Evolutionary conservation across 2,329 filamentous ascomycete species (phyloP).

Genomic region (Aotearoamyces nothofagi): DNA sequence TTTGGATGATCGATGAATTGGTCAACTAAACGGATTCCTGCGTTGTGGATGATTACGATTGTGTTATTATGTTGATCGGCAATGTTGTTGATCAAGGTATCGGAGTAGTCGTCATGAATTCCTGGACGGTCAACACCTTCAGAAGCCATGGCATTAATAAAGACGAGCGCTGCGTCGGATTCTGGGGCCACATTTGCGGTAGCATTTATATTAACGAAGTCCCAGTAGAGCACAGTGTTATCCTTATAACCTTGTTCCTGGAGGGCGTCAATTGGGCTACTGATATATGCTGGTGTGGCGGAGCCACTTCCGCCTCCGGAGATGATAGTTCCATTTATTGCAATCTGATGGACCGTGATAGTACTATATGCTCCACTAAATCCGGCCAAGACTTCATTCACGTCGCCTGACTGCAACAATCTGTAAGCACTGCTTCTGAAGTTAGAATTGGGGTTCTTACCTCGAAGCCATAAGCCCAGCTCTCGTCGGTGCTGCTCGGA

Average conservation of each 20-base stretch:
- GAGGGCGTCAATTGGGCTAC: slow-evolving; percentile 39
- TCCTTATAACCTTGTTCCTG: slow-evolving; percentile 35
- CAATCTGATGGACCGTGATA: slow-evolving; percentile 17
- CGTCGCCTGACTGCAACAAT: not conserved
- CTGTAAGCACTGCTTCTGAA: no score
- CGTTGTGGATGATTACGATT: slow-evolving; percentile 48
- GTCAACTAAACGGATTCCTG: slow-evolving; percentile 42
- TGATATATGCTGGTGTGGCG: slow-evolving; percentile 29
- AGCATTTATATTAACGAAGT: slow-evolving; percentile 34
- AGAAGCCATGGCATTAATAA: slow-evolving; percentile 53
- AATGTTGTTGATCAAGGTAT: slow-evolving; percentile 38
- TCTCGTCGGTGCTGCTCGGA: not conserved
- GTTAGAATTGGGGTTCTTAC: no score
- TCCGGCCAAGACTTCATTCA: not conserved
- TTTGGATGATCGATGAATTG: slow-evolving; percentile 40
- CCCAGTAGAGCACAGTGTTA: slow-evolving; percentile 41
- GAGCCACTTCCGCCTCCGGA: slow-evolving; percentile 33
- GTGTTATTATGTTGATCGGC: slow-evolving; percentile 43
- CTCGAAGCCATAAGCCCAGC: slow-evolving; percentile 1
- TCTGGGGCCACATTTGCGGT: slow-evolving; percentile 25
- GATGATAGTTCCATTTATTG: slow-evolving; percentile 30
- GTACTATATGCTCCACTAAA: not conserved
- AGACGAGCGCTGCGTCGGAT: slow-evolving; percentile 51
- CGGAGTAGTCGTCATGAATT: slow-evolving; percentile 49
- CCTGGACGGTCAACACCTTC: slow-evolving; percentile 53